phyloP scores from a whole-genome alignment of 2,329 filamentous ascomycete genomes.

The Tolypocladium amazonense region DNA sequence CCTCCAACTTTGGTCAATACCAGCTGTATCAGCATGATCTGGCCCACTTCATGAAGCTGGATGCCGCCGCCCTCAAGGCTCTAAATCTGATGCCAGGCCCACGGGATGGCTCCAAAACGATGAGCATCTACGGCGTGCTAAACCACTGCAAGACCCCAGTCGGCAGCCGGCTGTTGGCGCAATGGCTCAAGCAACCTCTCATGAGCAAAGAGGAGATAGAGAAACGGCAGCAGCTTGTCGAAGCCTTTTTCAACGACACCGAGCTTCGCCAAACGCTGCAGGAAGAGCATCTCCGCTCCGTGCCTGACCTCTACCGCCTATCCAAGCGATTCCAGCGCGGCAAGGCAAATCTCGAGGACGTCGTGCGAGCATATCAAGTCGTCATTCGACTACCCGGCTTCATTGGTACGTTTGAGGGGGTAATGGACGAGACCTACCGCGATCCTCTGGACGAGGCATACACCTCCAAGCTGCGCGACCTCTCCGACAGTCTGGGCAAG shows the following conservation, averaged over 20 bases:
- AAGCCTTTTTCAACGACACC: conserved; percentile 88
- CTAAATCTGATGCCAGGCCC: conserved; percentile 96
- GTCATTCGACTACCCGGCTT: conserved; percentile 86
- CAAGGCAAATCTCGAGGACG: conserved; percentile 86
- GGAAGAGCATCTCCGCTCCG: conserved; percentile 84
- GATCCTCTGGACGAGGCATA: conserved; percentile 80
- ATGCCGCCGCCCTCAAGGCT: conserved; percentile 86
- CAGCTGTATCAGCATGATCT: conserved; percentile 95
- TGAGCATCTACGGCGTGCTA: conserved; percentile 88
- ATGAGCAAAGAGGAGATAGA: conserved; percentile 89
- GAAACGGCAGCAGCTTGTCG: conserved; percentile 83
- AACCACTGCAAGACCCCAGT: conserved; percentile 98
- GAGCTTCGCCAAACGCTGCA: conserved; percentile 93
- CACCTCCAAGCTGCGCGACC: conserved; percentile 68
- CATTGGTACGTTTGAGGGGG: conserved; percentile 75
- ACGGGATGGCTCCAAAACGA: conserved; percentile 88
- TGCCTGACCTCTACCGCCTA: conserved; percentile 87
- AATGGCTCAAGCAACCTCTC: conserved; percentile 95
- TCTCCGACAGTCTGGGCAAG: conserved; percentile 70
- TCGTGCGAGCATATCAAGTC: conserved; percentile 90
- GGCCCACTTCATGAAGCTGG: conserved; percentile 95
- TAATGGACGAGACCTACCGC: conserved; percentile 93
- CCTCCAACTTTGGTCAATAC: conserved; percentile 94
- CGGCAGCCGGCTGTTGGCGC: conserved; percentile 77
- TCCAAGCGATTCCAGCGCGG: conserved; percentile 92